Evolutionary conservation across 371 early-diverging fungal genomes (phyloP).

Genomic region (Apophysomyces trapeziformis): DNA sequence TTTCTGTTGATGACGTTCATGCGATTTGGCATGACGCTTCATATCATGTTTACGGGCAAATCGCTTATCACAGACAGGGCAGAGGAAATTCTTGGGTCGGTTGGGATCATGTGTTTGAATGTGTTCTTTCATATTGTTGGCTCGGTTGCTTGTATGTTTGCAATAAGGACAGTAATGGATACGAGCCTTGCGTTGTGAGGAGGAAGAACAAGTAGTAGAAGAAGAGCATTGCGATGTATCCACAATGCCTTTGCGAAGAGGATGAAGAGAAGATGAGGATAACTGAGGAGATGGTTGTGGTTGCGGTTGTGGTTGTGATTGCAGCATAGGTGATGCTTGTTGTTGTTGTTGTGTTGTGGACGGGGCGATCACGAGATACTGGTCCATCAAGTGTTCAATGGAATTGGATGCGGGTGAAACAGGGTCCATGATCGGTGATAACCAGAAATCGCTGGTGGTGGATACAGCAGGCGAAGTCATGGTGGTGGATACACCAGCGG

Average conservation of each 20-base stretch:
- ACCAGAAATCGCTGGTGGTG: conserved; percentile 7
- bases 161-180: conserved; percentile 31
- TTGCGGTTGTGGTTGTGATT: not conserved
- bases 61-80: conserved; percentile 48
- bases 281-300: not conserved
- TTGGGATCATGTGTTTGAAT: conserved; percentile 35
- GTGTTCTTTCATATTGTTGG: conserved; percentile 41
- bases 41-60: conserved; percentile 71
- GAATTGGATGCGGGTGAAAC: not conserved
- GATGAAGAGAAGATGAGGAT: not conserved
- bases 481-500: not conserved
- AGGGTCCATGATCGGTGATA: not conserved
- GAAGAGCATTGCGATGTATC: conserved; percentile 4
- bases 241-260: conserved; percentile 23
- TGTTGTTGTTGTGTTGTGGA: conserved; percentile 27
- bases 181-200: not conserved
- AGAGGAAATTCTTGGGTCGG: conserved; percentile 34
- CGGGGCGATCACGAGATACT: conserved; percentile 36
- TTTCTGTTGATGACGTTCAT: conserved; percentile 14
- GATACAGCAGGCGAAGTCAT: conserved; percentile 1
- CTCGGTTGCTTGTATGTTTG: conserved; percentile 28
- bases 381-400: conserved; percentile 7
- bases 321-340: not conserved
- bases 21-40: conserved; percentile 55
- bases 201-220: too few relatives aligned